These are phyloP conservation scores for Rhizopus sp. DNA, from an alignment of 371 early-diverging fungal genomes.

Conservation along the genomic window DNA sequence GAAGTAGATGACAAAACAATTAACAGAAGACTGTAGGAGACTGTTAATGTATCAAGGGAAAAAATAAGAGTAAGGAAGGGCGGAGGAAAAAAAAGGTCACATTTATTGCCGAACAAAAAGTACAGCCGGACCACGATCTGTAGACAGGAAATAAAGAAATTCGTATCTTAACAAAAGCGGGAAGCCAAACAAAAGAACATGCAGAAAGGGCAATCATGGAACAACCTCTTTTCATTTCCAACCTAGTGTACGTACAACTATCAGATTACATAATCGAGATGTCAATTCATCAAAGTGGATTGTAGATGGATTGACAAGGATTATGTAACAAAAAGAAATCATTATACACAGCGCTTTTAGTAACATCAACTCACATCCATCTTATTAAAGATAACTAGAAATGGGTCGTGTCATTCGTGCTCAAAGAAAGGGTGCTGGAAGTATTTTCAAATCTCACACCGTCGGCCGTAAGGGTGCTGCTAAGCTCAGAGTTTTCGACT, in stretches of 20 bases:
- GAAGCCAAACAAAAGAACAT: constrained; percentile 3
- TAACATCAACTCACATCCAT: constrained; percentile 1
- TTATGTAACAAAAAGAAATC: neutral
- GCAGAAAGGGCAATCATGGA: constrained; percentile 7
- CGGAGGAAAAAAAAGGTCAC: constrained; percentile 7
- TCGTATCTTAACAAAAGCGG: no score
- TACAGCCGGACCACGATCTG: no score
- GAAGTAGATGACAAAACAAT: no score
- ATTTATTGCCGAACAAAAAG: neutral
- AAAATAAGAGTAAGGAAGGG: neutral
- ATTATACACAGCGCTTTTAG: neutral
- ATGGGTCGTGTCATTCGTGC: constrained; percentile 82
- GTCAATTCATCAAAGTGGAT: constrained; percentile 3
- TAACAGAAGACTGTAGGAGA: no score
- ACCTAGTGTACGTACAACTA: constrained; percentile 18
- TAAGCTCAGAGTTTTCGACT: constrained; percentile 92
- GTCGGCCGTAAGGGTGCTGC: constrained; percentile 96
- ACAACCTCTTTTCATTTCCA: constrained; percentile 22
- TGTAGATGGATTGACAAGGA: constrained; percentile 1
- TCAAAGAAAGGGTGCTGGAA: constrained; percentile 97
- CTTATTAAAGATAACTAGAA: constrained; percentile 2
- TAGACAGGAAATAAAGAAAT: no score
- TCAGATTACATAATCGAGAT: constrained; percentile 4
- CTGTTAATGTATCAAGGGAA: no score
- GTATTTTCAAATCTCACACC: constrained; percentile 97